Percentiles rank a stretch among this genome's conserved stretches.
phyloP scores from a whole-genome alignment of 2,329 filamentous ascomycete genomes.

The Fusarium luffae region DNA sequence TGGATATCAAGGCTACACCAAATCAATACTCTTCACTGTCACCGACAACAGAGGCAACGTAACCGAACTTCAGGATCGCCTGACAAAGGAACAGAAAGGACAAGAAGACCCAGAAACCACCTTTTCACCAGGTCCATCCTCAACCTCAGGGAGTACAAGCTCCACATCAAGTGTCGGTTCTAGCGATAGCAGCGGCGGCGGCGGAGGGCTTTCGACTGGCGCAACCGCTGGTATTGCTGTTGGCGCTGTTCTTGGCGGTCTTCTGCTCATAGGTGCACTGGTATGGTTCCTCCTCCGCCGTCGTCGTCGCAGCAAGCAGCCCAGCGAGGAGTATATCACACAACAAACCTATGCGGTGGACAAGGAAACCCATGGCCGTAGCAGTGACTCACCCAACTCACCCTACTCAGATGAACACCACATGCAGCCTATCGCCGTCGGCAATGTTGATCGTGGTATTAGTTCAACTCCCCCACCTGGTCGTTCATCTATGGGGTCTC shows the following conservation, averaged over 20 bases:
- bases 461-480: conserved; percentile 18
- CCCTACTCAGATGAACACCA: conserved; percentile 57
- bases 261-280: conserved; percentile 54
- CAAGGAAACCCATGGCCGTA: conserved; percentile 56
- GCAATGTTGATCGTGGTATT: conserved; percentile 22
- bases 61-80: neutral
- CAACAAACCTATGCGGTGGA: conserved; percentile 57
- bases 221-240: conserved; percentile 62
- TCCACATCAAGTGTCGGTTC: neutral
- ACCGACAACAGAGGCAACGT: neutral
- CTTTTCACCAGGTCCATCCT: neutral
- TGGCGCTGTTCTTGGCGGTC: conserved; percentile 52
- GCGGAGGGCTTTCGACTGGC: conserved; percentile 53
- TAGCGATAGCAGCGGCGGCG: neutral
- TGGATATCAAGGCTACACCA: conserved; percentile 1
- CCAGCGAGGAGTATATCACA: conserved; percentile 38
- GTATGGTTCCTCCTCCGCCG: conserved; percentile 59
- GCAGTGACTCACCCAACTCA: conserved; percentile 55
- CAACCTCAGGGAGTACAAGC: neutral
- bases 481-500: conserved; percentile 36
- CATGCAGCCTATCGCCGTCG: conserved; percentile 43
- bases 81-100: neutral
- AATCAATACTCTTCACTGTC: conserved; percentile 26
- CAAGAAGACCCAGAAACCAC: neutral
- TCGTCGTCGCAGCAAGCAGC: conserved; percentile 47